phyloP scores from a whole-genome alignment of 331 rosid species.

The Quercus phellos region DNA sequence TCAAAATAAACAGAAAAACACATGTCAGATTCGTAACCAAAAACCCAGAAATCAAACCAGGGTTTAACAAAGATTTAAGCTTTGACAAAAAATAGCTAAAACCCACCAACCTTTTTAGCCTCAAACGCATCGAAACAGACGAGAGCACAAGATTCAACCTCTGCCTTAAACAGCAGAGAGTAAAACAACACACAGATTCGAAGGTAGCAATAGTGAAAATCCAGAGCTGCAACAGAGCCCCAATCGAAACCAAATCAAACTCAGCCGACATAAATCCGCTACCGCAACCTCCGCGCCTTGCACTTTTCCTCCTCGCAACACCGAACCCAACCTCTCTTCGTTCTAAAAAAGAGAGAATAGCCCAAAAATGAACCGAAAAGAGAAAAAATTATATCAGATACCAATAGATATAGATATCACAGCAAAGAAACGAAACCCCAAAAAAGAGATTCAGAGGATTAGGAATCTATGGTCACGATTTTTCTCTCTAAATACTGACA shows the following conservation, averaged over 20 bases:
- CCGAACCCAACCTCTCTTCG: constrained; percentile 8
- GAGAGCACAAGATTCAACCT: constrained; percentile 31
- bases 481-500: constrained; percentile 13
- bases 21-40: not conserved
- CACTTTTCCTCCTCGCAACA: constrained; percentile 16
- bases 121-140: constrained; percentile 81
- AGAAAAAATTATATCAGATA: not conserved
- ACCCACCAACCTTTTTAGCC: constrained; percentile 50
- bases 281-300: constrained; percentile 8
- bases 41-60: not conserved
- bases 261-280: constrained; percentile 82
- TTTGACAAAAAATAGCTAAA: too few relatives aligned
- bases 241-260: constrained; percentile 50
- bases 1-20: not conserved
- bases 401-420: not conserved
- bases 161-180: constrained; percentile 27
- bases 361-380: not conserved
- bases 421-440: not conserved
- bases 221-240: constrained; percentile 65
- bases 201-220: not conserved
- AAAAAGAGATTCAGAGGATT: constrained; percentile 25
- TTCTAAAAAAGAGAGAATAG: not conserved
- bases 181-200: not conserved
- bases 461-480: constrained; percentile 52
- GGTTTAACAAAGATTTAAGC: not conserved